A percentile compares a stretch with the other conserved stretches of the same genome.
These are phyloP conservation scores for Sclerotiophoma versabilis DNA, from an alignment of 2,329 filamentous ascomycete species.

Conservation along the genomic window DNA sequence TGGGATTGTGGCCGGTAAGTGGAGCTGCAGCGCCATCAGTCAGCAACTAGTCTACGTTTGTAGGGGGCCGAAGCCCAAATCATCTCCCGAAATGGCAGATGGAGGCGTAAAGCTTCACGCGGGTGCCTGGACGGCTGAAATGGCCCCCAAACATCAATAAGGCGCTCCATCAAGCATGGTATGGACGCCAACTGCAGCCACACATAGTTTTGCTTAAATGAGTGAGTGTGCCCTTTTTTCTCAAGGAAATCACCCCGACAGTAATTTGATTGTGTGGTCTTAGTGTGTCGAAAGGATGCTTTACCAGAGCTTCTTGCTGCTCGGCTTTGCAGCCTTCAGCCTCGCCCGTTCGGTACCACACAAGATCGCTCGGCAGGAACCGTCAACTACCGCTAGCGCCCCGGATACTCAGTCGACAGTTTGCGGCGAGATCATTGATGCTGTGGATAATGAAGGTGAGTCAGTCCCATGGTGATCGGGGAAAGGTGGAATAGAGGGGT, in stretches of 20 bases:
- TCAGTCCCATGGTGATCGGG: background rate
- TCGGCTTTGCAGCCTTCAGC: slow-evolving; percentile 1
- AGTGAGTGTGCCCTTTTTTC: too few relatives aligned
- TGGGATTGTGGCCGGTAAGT: background rate
- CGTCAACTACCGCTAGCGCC: slow-evolving; percentile 17
- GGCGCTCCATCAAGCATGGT: background rate
- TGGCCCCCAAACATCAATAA: background rate
- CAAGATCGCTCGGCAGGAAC: slow-evolving; percentile 16
- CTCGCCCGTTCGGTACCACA: slow-evolving; percentile 14
- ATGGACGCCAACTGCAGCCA: background rate
- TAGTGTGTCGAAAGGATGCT: background rate
- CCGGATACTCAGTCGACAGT: slow-evolving; percentile 13
- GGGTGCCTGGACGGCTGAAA: slow-evolving; percentile 2
- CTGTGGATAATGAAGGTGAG: slow-evolving; percentile 18
- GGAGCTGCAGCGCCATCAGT: background rate
- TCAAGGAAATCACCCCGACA: too few relatives aligned
- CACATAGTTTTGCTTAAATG: too few relatives aligned
- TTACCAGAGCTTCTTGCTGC: background rate
- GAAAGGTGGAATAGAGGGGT: background rate
- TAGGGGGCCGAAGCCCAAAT: background rate
- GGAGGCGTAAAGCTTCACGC: background rate
- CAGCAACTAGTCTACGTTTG: background rate
- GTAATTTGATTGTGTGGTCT: too few relatives aligned
- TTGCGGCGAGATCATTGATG: slow-evolving; percentile 22
- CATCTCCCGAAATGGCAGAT: background rate